Evolutionary conservation across 768 basidiomycete species (phyloP).

Genomic region (Scleroderma bovista): DNA sequence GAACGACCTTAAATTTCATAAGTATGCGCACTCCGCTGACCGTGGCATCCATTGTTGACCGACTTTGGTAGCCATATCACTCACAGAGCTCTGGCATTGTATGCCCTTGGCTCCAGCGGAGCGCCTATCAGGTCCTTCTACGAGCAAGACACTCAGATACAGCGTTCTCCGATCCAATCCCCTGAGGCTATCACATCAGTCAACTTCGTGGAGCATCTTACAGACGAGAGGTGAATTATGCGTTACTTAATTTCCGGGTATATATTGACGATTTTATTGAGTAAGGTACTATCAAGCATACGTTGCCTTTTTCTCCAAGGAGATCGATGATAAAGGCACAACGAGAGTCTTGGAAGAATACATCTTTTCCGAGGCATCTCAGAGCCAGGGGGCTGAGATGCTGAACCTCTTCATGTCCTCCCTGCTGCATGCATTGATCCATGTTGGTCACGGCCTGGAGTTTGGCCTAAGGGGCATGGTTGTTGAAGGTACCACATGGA

Average conservation of each 20-base stretch:
- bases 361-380: constrained; percentile 27
- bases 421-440: constrained; percentile 59
- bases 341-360: constrained; percentile 20
- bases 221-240: constrained; percentile 19
- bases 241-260: neutral
- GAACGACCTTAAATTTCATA: constrained; percentile 43
- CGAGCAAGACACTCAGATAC: constrained; percentile 11
- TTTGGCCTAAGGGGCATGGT: constrained; percentile 58
- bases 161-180: constrained; percentile 20
- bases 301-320: constrained; percentile 18
- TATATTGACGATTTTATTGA: neutral
- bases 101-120: constrained; percentile 20
- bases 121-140: constrained; percentile 23
- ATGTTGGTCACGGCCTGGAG: constrained; percentile 56
- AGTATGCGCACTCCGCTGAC: constrained; percentile 30
- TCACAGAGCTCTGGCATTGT: constrained; percentile 26
- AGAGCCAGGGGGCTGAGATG: constrained; percentile 35
- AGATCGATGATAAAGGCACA: constrained; percentile 14
- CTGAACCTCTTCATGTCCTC: constrained; percentile 43
- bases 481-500: constrained; percentile 44
- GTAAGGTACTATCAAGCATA: constrained; percentile 24
- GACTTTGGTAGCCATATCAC: constrained; percentile 20
- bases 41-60: neutral
- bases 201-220: constrained; percentile 21
- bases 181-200: constrained; percentile 19